phyloP scores from a whole-genome alignment of 2,329 filamentous ascomycete genomes.

The Ophiostoma sp. region DNA sequence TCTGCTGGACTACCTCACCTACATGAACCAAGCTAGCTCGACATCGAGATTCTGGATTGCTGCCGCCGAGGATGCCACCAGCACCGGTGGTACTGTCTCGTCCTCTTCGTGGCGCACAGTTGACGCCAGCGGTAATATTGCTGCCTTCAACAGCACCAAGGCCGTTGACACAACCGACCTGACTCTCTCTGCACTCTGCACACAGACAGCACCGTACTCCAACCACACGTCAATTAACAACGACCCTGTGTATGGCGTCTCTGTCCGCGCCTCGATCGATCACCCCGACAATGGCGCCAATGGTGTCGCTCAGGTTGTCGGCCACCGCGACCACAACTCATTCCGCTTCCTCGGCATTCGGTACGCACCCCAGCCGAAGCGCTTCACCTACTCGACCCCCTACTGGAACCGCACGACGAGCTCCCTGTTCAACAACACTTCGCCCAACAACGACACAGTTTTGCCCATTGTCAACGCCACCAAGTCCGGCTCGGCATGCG shows the following conservation, averaged over 20 bases:
- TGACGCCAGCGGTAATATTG: slow-evolving; percentile 34
- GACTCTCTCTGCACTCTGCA: slow-evolving; percentile 43
- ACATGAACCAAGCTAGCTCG: slow-evolving; percentile 34
- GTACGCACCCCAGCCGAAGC: slow-evolving; percentile 46
- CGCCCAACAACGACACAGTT: slow-evolving; percentile 25
- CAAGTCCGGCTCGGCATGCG: slow-evolving; percentile 42
- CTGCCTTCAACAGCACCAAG: slow-evolving; percentile 23
- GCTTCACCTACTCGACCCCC: slow-evolving; percentile 47
- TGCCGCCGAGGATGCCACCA: slow-evolving; percentile 22
- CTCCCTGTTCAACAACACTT: slow-evolving; percentile 33
- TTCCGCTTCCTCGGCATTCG: slow-evolving; percentile 54
- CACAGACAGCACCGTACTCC: slow-evolving; percentile 46
- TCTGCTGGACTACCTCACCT: slow-evolving; percentile 42
- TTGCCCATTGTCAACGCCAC: slow-evolving; percentile 38
- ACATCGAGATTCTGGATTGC: slow-evolving; percentile 42
- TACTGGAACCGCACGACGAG: slow-evolving; percentile 34
- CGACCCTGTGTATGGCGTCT: slow-evolving; percentile 40
- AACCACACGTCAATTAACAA: slow-evolving; percentile 38
- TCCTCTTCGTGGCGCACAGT: slow-evolving; percentile 32
- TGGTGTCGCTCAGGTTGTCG: slow-evolving; percentile 36
- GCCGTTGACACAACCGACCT: slow-evolving; percentile 18
- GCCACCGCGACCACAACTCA: slow-evolving; percentile 47
- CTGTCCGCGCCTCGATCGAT: slow-evolving; percentile 43
- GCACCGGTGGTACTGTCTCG: background rate
- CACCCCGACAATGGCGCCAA: slow-evolving; percentile 21